Evolutionary conservation across 139 green algal genomes (phyloP).

Genomic region (Astrephomene gubernaculifera): DNA sequence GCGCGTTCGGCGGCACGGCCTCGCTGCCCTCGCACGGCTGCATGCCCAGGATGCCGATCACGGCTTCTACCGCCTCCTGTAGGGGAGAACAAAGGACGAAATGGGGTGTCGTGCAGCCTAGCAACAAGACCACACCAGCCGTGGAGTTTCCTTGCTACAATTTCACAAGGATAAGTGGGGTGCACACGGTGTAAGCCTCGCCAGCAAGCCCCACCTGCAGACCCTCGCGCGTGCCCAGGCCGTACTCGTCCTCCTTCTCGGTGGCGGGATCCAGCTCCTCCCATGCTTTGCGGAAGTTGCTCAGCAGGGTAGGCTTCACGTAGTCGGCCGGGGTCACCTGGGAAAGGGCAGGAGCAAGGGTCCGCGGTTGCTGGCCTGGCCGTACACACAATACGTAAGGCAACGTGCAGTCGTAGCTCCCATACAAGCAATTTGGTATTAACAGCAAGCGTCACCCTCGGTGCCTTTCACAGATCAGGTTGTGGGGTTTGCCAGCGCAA

Average conservation of each 20-base stretch:
- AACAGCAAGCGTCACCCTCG: too few relatives aligned
- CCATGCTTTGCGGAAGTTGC: constrained; percentile 91
- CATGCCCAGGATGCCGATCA: constrained; percentile 93
- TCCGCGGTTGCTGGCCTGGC: too few relatives aligned
- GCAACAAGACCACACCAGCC: too few relatives aligned
- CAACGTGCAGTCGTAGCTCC: too few relatives aligned
- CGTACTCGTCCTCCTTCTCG: constrained; percentile 94
- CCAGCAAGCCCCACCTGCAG: constrained; percentile 68
- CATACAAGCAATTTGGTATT: too few relatives aligned
- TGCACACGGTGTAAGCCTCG: background rate
- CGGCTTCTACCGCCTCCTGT: constrained; percentile 92
- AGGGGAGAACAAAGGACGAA: background rate
- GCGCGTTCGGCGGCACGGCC: constrained; percentile 92
- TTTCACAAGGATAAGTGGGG: too few relatives aligned
- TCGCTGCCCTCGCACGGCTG: constrained; percentile 95
- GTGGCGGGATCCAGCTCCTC: constrained; percentile 82
- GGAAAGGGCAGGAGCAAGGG: too few relatives aligned
- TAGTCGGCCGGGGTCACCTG: constrained; percentile 83
- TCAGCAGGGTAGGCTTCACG: constrained; percentile 74
- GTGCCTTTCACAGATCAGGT: too few relatives aligned
- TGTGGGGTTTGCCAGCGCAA: too few relatives aligned
- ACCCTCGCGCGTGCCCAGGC: constrained; percentile 83
- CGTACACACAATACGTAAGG: too few relatives aligned
- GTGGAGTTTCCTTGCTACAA: too few relatives aligned
- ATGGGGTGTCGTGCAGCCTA: too few relatives aligned